Conservation (phyloP, 2,329 filamentous ascomycete genomes). For the Bipolaris zeicola region DNA sequence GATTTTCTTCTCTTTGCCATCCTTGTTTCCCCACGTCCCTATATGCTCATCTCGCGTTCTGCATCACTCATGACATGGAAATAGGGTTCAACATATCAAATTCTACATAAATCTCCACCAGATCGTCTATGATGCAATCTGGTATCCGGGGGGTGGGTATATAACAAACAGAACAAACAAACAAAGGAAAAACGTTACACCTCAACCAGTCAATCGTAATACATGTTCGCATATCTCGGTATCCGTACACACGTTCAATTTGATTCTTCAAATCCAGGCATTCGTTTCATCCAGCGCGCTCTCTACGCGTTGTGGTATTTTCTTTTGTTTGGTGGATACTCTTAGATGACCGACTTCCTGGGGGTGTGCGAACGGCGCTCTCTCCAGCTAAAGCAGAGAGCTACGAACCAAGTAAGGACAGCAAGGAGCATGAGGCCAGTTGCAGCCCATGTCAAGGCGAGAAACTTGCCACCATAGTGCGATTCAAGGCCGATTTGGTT, state of each 20-base stretch:
- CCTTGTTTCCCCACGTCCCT: too few species aligned
- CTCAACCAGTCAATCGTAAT: not conserved
- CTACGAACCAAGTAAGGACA: slow-evolving; percentile 35
- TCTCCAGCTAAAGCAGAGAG: slow-evolving; percentile 36
- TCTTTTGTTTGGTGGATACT: not conserved
- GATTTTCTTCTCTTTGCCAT: not conserved
- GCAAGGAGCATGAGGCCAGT: slow-evolving; percentile 54
- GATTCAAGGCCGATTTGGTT: slow-evolving; percentile 57
- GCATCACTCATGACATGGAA: too few species aligned
- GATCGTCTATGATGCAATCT: not conserved
- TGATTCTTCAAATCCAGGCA: not conserved
- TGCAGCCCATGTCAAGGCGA: slow-evolving; percentile 65
- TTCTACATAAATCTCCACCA: not conserved
- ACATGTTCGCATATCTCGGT: not conserved
- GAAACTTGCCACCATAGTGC: slow-evolving; percentile 59
- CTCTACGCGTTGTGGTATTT: not conserved
- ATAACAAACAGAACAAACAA: not conserved
- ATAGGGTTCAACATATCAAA: not conserved
- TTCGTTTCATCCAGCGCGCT: too few species aligned
- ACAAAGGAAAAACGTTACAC: not conserved
- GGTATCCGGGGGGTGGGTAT: slow-evolving; percentile 1
- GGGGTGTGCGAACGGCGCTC: not conserved
- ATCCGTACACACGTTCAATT: not conserved
- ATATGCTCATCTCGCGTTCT: too few species aligned
- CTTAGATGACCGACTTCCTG: not conserved